A percentile compares a stretch with the other conserved stretches of the same genome.
Conservation (phyloP, 768 basidiomycete species). For the Termitomyces sp. region DNA sequence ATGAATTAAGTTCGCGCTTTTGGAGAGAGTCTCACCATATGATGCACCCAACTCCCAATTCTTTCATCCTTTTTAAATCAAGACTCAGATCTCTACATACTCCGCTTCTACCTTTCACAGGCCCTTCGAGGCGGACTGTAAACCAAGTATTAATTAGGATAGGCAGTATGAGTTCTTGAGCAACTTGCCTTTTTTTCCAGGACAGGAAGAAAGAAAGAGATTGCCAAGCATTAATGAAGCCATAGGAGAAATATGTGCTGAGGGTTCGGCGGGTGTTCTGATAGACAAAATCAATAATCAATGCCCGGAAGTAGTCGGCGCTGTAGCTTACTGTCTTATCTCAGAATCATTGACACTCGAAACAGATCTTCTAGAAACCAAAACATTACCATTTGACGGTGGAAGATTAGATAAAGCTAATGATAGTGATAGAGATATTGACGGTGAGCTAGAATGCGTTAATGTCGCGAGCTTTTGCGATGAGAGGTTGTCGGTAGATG, state of each 20-base stretch:
- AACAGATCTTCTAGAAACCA: neutral
- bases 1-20: neutral
- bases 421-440: conserved; percentile 13
- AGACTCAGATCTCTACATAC: conserved; percentile 78
- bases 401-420: conserved; percentile 6
- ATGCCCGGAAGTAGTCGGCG: neutral
- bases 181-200: conserved; percentile 80
- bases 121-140: conserved; percentile 66
- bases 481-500: conserved; percentile 4
- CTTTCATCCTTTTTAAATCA: conserved; percentile 72
- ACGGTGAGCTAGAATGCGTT: conserved; percentile 8
- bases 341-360: neutral
- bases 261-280: neutral
- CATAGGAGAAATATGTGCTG: conserved; percentile 1
- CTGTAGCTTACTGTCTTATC: conserved; percentile 1
- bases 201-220: conserved; percentile 83
- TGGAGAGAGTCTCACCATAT: conserved; percentile 53
- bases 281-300: neutral
- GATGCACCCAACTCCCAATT: conserved; percentile 71
- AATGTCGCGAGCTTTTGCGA: conserved; percentile 2
- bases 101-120: conserved; percentile 70
- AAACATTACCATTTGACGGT: neutral
- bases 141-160: neutral
- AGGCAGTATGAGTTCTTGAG: neutral
- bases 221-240: conserved; percentile 60